These are phyloP conservation scores for Mycena epipterygia DNA, from an alignment of 768 basidiomycete species.

Conservation along the genomic window DNA sequence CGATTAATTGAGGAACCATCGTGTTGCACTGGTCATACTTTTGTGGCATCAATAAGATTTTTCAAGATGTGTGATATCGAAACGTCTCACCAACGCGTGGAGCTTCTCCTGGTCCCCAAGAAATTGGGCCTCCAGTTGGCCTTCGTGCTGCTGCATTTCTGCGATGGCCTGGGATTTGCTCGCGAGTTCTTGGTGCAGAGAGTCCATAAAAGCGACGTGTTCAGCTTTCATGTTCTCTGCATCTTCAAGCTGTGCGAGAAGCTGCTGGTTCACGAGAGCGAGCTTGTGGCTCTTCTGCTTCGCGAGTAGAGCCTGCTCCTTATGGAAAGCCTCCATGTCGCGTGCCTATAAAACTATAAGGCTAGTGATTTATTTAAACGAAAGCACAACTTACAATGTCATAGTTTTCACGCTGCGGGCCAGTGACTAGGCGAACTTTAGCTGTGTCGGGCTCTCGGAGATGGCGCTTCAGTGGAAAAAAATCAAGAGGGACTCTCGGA, in stretches of 20 bases:
- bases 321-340: slow-evolving; percentile 7
- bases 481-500: slow-evolving; percentile 19
- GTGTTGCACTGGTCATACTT: slow-evolving; percentile 5
- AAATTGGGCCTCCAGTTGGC: slow-evolving; percentile 26
- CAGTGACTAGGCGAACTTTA: slow-evolving; percentile 23
- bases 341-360: slow-evolving; percentile 14
- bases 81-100: slow-evolving; percentile 20
- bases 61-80: background rate
- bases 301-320: slow-evolving; percentile 5
- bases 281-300: slow-evolving; percentile 13
- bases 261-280: slow-evolving; percentile 10
- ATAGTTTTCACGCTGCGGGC: slow-evolving; percentile 2
- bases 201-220: background rate
- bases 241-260: slow-evolving; percentile 6
- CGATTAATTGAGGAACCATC: slow-evolving; percentile 17
- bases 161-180: slow-evolving; percentile 6
- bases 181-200: slow-evolving; percentile 9
- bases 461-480: slow-evolving; percentile 8
- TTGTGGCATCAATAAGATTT: slow-evolving; percentile 12
- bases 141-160: slow-evolving; percentile 23
- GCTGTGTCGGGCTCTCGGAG: background rate
- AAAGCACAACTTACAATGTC: slow-evolving; percentile 14
- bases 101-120: slow-evolving; percentile 26
- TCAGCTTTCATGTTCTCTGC: slow-evolving; percentile 11
- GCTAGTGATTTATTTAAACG: background rate